Evolutionary conservation across 805 yeast genomes (phyloP).

Genomic region (Scheffersomyces spartinae): DNA sequence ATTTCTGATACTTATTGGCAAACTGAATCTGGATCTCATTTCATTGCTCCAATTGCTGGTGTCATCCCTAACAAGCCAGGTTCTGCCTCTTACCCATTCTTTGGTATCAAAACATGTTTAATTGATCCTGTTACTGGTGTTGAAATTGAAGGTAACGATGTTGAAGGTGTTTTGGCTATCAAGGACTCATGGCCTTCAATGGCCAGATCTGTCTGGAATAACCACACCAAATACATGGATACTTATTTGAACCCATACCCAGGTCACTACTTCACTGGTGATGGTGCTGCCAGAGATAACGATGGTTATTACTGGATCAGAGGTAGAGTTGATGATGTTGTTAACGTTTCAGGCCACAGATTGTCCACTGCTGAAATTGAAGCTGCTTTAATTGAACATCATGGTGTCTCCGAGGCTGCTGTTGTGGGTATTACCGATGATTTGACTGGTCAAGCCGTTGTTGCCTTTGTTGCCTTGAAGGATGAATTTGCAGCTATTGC

Average conservation of each 20-base stretch:
- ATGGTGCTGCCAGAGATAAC: slow-evolving; percentile 94
- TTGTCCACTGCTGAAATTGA: slow-evolving; percentile 98
- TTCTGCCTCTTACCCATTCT: slow-evolving; percentile 92
- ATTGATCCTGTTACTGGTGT: slow-evolving; percentile 89
- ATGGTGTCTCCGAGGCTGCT: slow-evolving; percentile 84
- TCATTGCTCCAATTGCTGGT: slow-evolving; percentile 92
- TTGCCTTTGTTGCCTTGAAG: slow-evolving; percentile 86
- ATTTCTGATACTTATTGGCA: slow-evolving; percentile 98
- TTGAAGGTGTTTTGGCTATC: slow-evolving; percentile 92
- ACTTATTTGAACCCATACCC: slow-evolving; percentile 91
- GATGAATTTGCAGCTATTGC: slow-evolving; percentile 21
- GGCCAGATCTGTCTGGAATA: slow-evolving; percentile 90
- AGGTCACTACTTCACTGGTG: slow-evolving; percentile 93
- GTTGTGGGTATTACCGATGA: slow-evolving; percentile 94
- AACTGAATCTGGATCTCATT: slow-evolving; percentile 94
- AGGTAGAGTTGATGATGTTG: slow-evolving; percentile 98
- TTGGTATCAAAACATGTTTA: slow-evolving; percentile 83
- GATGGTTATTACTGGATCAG: slow-evolving; percentile 97
- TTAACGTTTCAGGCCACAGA: slow-evolving; percentile 95
- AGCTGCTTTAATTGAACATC: slow-evolving; percentile 74
- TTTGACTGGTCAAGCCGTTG: slow-evolving; percentile 94
- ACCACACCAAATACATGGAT: slow-evolving; percentile 76
- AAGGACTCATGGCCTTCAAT: slow-evolving; percentile 96
- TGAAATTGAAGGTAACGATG: slow-evolving; percentile 77
- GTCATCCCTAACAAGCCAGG: slow-evolving; percentile 94